Evolutionary conservation across 2,329 filamentous ascomycete species (phyloP).

Genomic region (Talaromyces sp.): DNA sequence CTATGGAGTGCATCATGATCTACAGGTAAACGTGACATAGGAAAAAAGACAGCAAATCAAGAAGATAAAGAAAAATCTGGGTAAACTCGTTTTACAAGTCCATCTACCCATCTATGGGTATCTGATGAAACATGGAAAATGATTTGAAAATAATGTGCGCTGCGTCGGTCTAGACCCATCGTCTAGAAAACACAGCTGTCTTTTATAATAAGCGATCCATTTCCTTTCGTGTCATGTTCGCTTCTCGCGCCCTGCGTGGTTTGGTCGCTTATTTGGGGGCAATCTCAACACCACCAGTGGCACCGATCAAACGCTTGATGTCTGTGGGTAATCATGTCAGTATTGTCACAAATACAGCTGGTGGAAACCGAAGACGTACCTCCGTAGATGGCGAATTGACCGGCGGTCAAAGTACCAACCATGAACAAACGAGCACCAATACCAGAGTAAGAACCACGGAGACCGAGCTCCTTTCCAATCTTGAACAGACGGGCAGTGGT

Average conservation of each 20-base stretch:
- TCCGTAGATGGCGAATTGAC: constrained; percentile 88
- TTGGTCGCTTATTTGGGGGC: constrained; percentile 39
- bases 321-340: constrained; percentile 29
- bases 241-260: background rate
- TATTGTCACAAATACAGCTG: no score
- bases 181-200: background rate
- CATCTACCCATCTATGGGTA: constrained; percentile 10
- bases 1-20: constrained; percentile 18
- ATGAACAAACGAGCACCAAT: constrained; percentile 76
- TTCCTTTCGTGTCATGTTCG: constrained; percentile 4
- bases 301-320: constrained; percentile 67
- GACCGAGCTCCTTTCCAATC: constrained; percentile 80
- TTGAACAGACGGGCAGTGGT: constrained; percentile 77
- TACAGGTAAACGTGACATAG: constrained; percentile 17
- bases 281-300: constrained; percentile 73
- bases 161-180: background rate
- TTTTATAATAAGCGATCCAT: constrained; percentile 10
- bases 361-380: constrained; percentile 24
- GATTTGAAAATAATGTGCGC: constrained; percentile 13
- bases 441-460: constrained; percentile 74
- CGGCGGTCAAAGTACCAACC: constrained; percentile 70
- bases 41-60: constrained; percentile 12
- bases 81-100: constrained; percentile 16
- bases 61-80: background rate
- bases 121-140: constrained; percentile 10